phyloP scores from a whole-genome alignment of 139 green algal species.

The Gonium pectorale region DNA sequence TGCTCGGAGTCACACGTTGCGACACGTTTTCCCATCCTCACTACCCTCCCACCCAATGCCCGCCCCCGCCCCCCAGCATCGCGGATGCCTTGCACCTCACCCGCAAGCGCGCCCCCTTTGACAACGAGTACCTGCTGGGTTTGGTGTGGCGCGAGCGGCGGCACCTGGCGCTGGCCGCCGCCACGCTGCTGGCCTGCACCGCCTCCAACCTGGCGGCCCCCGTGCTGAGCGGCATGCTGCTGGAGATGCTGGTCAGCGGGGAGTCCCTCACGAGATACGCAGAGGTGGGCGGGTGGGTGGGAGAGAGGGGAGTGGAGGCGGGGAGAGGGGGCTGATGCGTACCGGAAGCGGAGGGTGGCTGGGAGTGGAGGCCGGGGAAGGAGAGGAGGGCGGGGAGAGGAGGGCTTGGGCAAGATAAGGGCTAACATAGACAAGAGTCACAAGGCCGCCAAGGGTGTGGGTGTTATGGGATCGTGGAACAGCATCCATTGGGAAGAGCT shows the following conservation, averaged over 20 bases:
- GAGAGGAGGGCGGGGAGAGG: not conserved
- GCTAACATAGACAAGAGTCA: no score
- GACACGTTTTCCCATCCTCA: no score
- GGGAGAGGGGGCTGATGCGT: not conserved
- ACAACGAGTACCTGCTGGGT: slow-evolving; percentile 75
- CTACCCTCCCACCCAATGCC: no score
- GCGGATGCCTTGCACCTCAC: slow-evolving; percentile 9
- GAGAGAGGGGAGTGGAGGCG: not conserved
- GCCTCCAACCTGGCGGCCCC: slow-evolving; percentile 86
- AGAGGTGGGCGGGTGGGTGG: slow-evolving; percentile 49
- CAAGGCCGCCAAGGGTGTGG: no score
- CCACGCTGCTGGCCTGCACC: slow-evolving; percentile 77
- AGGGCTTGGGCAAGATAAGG: not conserved
- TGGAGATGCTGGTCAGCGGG: slow-evolving; percentile 82
- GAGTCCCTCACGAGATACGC: slow-evolving; percentile 69
- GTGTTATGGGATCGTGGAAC: no score
- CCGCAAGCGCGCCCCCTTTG: slow-evolving; percentile 59
- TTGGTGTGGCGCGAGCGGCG: slow-evolving; percentile 71
- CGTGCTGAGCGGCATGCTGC: slow-evolving; percentile 84
- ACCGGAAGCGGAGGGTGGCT: not conserved
- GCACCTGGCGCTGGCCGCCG: slow-evolving; percentile 64
- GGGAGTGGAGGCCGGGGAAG: not conserved
- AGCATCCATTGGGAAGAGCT: no score
- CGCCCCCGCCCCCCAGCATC: not conserved
- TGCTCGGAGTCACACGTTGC: no score